Base-by-base conservation (phyloP, 2,329 filamentous ascomycete species). In the Aspergillus flavus region DNA sequence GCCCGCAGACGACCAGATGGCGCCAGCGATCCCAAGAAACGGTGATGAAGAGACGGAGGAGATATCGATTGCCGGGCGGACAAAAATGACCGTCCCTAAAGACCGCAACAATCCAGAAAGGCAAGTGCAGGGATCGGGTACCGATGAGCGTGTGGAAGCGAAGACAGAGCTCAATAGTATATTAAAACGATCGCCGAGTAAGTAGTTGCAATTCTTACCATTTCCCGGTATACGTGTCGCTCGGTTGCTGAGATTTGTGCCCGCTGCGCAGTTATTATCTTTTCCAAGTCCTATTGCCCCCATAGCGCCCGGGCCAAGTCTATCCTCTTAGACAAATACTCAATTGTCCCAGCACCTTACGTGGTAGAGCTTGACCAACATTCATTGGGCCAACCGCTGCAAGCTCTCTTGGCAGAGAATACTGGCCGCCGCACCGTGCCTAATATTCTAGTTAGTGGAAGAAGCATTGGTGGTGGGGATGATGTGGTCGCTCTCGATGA, bases 231-330 rank as follows among this genome's bases (percentile, higher is more conserved):
- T 52, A 30, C 56, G 3, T 21, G 34, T 39, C 21, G 23, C 19
- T 64, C 43, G 26, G 48, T 62, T 28, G 12, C 14, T 61, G 36
- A 50, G 30, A 34, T 52, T 63, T 64, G 30, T 46, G 59, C 58
- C 21, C 53, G 19, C 53, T 46, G 30, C 61, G 7, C 68, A 95
- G 93, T 98, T 64, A 91, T 97, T 76, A 92, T 99, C 71, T 98
- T 98, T 82, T 97, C 93, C 67, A 98, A 99, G 79, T 87, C 91
- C 1, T 97, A 94, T 80, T 99, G 95, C 78, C 93, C 91, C 0
- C 90, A 87, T 80, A 97, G 93, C 58, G 90, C 89, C 75, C 89
- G 88, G 70, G 95, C 95, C 53, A 99, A 99, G 80, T 83, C 84
- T 50, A 86, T 98, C 61, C 86, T 99, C 46, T 87, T 97, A 48